A percentile compares a stretch with the other conserved stretches of the same genome.
These are phyloP conservation scores for Carallia brachiata DNA, from an alignment of 345 rosid genomes.

Conservation along the genomic window DNA sequence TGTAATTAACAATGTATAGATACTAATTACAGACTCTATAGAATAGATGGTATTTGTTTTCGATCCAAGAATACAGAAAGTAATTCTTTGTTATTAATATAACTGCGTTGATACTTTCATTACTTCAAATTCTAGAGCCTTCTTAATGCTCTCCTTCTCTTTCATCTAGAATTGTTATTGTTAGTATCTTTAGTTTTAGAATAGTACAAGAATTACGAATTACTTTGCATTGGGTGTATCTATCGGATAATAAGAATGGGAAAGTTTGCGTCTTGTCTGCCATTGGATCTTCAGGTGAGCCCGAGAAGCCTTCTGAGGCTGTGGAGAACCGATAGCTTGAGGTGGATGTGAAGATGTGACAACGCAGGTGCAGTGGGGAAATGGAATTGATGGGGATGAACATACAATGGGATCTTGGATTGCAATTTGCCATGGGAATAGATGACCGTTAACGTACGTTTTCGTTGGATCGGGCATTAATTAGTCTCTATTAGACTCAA, in stretches of 20 bases:
- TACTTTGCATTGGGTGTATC: too few species aligned
- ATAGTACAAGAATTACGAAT: background rate
- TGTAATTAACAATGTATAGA: too few species aligned
- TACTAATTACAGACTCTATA: too few species aligned
- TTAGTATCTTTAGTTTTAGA: too few species aligned
- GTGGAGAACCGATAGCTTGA: conserved; percentile 12
- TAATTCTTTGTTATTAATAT: too few species aligned
- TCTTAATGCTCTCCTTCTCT: too few species aligned
- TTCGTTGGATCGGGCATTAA: conserved; percentile 23
- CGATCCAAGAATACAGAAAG: too few species aligned
- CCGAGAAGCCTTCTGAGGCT: conserved; percentile 24
- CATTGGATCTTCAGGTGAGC: conserved; percentile 45
- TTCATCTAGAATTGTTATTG: too few species aligned
- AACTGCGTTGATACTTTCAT: too few species aligned
- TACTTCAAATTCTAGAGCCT: too few species aligned
- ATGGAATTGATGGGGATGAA: conserved; percentile 22
- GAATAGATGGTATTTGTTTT: too few species aligned
- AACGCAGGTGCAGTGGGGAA: conserved; percentile 17
- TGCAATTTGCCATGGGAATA: conserved; percentile 26
- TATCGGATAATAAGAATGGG: background rate
- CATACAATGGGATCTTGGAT: conserved; percentile 14
- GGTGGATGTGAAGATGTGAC: conserved; percentile 4
- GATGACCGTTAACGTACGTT: conserved; percentile 15
- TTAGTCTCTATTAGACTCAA: too few species aligned
- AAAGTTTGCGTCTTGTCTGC: conserved; percentile 40